Conservation (phyloP, 495 filamentous ascomycete genomes). For the Physcia stellaris region DNA sequence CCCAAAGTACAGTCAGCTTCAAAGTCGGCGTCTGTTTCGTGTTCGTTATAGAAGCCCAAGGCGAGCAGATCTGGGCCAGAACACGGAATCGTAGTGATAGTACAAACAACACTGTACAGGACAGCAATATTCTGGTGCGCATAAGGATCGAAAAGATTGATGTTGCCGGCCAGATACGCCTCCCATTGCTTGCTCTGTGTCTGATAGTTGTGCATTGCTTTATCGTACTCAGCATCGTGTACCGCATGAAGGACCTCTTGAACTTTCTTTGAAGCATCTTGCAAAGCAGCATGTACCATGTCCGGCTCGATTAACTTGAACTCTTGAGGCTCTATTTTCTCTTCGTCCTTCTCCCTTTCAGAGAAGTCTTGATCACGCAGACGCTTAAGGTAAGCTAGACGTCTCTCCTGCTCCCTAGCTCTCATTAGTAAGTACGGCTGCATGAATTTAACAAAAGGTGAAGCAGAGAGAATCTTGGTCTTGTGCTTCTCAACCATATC, state of each 20-base stretch:
- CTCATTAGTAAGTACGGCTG: constrained; percentile 87
- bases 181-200: constrained; percentile 96
- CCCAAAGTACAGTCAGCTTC: constrained; percentile 86
- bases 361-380: constrained; percentile 64
- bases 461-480: constrained; percentile 87
- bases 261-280: constrained; percentile 65
- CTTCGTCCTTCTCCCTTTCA: constrained; percentile 35
- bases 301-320: constrained; percentile 87
- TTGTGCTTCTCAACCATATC: constrained; percentile 87
- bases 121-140: constrained; percentile 91
- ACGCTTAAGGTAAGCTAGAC: constrained; percentile 62
- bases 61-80: constrained; percentile 76
- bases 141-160: constrained; percentile 82
- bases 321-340: constrained; percentile 48
- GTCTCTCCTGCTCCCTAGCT: constrained; percentile 78
- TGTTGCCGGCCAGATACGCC: constrained; percentile 68
- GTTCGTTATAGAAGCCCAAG: constrained; percentile 85
- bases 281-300: constrained; percentile 75
- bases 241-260: constrained; percentile 89
- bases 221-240: constrained; percentile 92
- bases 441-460: constrained; percentile 89
- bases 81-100: constrained; percentile 80
- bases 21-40: constrained; percentile 51
- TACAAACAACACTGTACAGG: constrained; percentile 88
- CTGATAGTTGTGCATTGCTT: constrained; percentile 82